A percentile compares a stretch with the other conserved stretches of the same genome.
These are phyloP conservation scores for Colletotrichum aenigma DNA, from an alignment of 2,329 filamentous ascomycete species.

Conservation along the genomic window DNA sequence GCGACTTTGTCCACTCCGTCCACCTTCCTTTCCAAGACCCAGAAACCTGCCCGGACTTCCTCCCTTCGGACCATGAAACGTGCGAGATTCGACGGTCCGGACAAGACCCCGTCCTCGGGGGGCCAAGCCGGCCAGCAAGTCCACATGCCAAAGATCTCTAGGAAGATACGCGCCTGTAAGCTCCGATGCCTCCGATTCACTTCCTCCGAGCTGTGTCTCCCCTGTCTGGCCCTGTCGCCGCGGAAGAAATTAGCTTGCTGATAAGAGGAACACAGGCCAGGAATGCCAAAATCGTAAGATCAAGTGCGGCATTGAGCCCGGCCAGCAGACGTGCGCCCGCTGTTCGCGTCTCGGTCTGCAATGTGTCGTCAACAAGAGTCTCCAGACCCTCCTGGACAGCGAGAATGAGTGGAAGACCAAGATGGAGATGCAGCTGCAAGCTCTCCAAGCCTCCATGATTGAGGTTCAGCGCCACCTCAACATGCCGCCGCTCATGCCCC, in stretches of 20 bases:
- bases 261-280: slow-evolving; percentile 26
- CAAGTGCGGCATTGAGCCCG: slow-evolving; percentile 53
- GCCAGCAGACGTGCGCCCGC: slow-evolving; percentile 50
- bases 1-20: slow-evolving; percentile 10
- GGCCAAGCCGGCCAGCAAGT: neutral
- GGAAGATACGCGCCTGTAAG: slow-evolving; percentile 36
- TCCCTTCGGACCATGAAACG: slow-evolving; percentile 17
- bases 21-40: slow-evolving; percentile 4
- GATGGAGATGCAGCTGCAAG: slow-evolving; percentile 30
- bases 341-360: slow-evolving; percentile 53
- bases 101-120: slow-evolving; percentile 16
- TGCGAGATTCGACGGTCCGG: slow-evolving; percentile 16
- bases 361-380: slow-evolving; percentile 59
- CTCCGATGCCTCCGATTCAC: neutral
- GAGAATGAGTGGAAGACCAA: slow-evolving; percentile 48
- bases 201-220: neutral
- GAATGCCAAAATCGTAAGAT: slow-evolving; percentile 61
- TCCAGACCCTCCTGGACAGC: slow-evolving; percentile 58
- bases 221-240: neutral
- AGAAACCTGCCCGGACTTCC: slow-evolving; percentile 15
- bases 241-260: neutral
- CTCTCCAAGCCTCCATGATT: slow-evolving; percentile 27
- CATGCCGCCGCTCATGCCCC: slow-evolving; percentile 11
- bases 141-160: slow-evolving; percentile 31
- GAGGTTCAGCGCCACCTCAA: slow-evolving; percentile 28